Evolutionary conservation across 164 flowering plant genomes (phyloP).

Genomic region (Vitis cinerea): DNA sequence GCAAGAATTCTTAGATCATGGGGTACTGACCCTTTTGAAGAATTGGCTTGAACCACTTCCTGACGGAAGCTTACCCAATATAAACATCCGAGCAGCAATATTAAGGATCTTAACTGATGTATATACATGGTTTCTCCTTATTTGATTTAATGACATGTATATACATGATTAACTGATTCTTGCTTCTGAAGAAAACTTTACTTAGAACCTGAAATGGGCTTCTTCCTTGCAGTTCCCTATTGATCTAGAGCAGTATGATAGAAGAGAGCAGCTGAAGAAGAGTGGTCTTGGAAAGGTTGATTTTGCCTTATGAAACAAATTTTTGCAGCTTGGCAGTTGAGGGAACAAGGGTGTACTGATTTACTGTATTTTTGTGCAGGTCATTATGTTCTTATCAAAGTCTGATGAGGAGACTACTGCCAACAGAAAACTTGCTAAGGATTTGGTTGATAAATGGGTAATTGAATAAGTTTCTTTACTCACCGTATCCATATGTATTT

Average conservation of each 20-base stretch:
- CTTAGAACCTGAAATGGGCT: slow-evolving; percentile 16
- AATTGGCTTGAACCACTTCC: slow-evolving; percentile 98
- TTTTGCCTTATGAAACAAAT: background rate
- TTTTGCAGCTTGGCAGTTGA: background rate
- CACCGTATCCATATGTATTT: background rate
- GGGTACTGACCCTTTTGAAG: slow-evolving; percentile 73
- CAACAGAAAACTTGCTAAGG: slow-evolving; percentile 91
- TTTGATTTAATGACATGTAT: background rate
- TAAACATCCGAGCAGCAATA: slow-evolving; percentile 79
- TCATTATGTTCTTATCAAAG: slow-evolving; percentile 94
- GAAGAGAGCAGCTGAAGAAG: slow-evolving; percentile 83
- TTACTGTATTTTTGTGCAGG: slow-evolving; percentile 41
- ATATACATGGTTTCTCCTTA: slow-evolving; percentile 5
- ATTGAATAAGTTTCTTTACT: background rate
- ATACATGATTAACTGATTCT: background rate
- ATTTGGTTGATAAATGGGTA: slow-evolving; percentile 99
- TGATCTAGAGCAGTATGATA: slow-evolving; percentile 79
- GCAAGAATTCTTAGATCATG: slow-evolving; percentile 90
- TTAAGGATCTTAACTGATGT: slow-evolving; percentile 82
- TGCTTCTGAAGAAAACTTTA: background rate
- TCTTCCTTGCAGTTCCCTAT: slow-evolving; percentile 68
- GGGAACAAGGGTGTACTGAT: background rate
- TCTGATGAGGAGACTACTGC: slow-evolving; percentile 92
- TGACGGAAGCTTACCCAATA: slow-evolving; percentile 95
- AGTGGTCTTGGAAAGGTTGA: slow-evolving; percentile 91